Base-by-base conservation (phyloP, 805 yeast species). In the Lachancea quebecensis region DNA sequence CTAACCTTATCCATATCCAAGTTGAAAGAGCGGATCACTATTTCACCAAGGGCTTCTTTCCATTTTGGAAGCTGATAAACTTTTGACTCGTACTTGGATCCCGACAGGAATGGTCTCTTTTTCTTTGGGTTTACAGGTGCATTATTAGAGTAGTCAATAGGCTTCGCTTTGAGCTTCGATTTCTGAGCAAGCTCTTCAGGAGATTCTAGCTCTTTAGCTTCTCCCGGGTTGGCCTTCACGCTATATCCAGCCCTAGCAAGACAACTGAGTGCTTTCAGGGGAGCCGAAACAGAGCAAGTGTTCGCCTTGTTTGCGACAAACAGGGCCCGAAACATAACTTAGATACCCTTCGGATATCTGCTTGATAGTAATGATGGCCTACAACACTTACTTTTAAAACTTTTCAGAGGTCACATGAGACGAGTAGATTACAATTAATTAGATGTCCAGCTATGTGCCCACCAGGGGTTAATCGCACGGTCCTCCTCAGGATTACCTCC, bases 1-100 rank as follows among this genome's bases (percentile, higher is more conserved):
- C 98, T 77, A 33, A 90, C 77, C 51, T 78, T 78, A 69, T 91
- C 98, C 95, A 91, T 88, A 65, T 91, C 96, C 47, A 91, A 69
- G 51, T 78, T 73, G 61, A 91, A 81, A 0, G 63, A 39, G 4
- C 74, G 70, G 45, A 85, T 75, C 17, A 82, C 71, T 34, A 74
- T 58, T 60, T 85, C 89, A 53, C 91, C 93, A 32, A 85, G 58
- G 0, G 72, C 69, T 50, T 71, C 74, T 49, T 77, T 71, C 74
- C 79, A 73, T 45, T 67, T 62, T 0, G 82, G 75, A 36, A 77
- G 59, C 46, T 64, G 60, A 49, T 69, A 71, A 2, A 51, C 53
- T 12, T 56, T 59, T 2, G 64, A 55, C 51, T 70, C 75, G 47
- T 63, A 70, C 39, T 66, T 67, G 11, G 69, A 68, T 44, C 62